Conservation (phyloP, 1,284 basidiomycete genomes). For the Sporisorium exsertum region DNA sequence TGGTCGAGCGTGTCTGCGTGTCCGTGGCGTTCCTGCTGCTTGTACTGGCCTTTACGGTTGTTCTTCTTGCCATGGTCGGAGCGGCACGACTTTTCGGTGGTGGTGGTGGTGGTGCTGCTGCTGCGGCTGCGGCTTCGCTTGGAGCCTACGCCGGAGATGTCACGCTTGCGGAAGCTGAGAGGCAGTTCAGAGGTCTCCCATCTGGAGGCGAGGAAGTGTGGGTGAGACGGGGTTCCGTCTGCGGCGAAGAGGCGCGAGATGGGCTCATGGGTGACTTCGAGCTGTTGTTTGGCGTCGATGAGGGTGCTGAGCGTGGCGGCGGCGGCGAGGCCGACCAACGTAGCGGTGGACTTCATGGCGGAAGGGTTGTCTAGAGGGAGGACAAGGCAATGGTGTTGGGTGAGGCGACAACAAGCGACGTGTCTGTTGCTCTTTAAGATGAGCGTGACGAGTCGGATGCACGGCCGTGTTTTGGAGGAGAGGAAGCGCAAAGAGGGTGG, state of each 20-base stretch:
- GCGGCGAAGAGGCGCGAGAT: slow-evolving; percentile 31
- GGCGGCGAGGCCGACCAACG: slow-evolving; percentile 37
- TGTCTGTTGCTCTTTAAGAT: background rate
- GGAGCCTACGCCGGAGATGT: slow-evolving; percentile 27
- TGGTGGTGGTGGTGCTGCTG: too few species aligned
- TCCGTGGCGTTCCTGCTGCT: slow-evolving; percentile 6
- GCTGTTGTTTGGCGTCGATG: slow-evolving; percentile 25
- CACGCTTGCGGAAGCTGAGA: slow-evolving; percentile 44
- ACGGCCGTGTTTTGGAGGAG: slow-evolving; percentile 11
- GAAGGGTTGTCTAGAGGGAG: background rate
- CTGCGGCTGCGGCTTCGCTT: slow-evolving; percentile 16
- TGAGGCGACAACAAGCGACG: background rate
- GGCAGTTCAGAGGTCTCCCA: slow-evolving; percentile 44
- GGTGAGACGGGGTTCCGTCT: slow-evolving; percentile 34
- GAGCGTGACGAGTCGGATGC: background rate
- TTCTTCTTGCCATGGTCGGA: slow-evolving; percentile 10
- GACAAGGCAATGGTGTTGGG: background rate
- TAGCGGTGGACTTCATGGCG: slow-evolving; percentile 38
- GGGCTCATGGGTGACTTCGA: slow-evolving; percentile 48
- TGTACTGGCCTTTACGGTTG: background rate
- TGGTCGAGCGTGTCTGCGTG: slow-evolving; percentile 22
- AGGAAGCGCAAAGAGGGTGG: background rate
- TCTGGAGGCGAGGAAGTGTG: slow-evolving; percentile 35
- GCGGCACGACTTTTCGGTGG: slow-evolving; percentile 16
- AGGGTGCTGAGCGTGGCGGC: slow-evolving; percentile 24